Evolutionary conservation across 106 monocot genomes (phyloP).

Genomic region (Acorus calamus): DNA sequence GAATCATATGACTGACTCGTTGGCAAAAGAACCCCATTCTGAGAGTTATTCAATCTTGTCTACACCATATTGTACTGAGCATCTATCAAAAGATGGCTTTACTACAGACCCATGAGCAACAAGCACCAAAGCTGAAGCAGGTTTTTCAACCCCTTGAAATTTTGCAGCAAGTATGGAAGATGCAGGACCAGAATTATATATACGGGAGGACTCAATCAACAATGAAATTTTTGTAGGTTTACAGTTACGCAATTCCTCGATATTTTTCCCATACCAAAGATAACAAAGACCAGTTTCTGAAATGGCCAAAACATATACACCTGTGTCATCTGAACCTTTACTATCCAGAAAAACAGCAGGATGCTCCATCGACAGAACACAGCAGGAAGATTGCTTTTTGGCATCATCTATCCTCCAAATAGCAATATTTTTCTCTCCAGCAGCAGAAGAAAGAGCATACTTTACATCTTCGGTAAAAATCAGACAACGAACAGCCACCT

Average conservation of each 20-base stretch:
- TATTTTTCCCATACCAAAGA: slow-evolving; percentile 66
- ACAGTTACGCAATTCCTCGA: slow-evolving; percentile 46
- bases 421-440: slow-evolving; percentile 73
- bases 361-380: slow-evolving; percentile 86
- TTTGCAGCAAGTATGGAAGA: slow-evolving; percentile 66
- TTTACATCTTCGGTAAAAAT: slow-evolving; percentile 78
- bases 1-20: slow-evolving; percentile 11
- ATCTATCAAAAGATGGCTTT: slow-evolving; percentile 80
- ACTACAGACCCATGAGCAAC: slow-evolving; percentile 62
- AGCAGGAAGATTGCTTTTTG: slow-evolving; percentile 48
- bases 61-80: slow-evolving; percentile 43
- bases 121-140: slow-evolving; percentile 30
- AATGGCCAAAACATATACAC: slow-evolving; percentile 63
- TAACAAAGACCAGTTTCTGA: slow-evolving; percentile 77
- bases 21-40: slow-evolving; percentile 61
- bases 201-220: slow-evolving; percentile 21
- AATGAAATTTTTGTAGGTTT: slow-evolving; percentile 67
- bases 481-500: slow-evolving; percentile 87
- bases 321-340: slow-evolving; percentile 24
- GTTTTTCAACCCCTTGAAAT: slow-evolving; percentile 28
- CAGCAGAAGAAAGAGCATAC: slow-evolving; percentile 71
- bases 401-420: slow-evolving; percentile 67
- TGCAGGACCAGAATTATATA: slow-evolving; percentile 13
- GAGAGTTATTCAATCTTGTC: slow-evolving; percentile 45
- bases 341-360: slow-evolving; percentile 66